Evolutionary conservation across 306 rosid genomes (phyloP), one percentile per base, ranked within the genome.

Genomic region (Gynostemma pentaphyllum): DNA sequence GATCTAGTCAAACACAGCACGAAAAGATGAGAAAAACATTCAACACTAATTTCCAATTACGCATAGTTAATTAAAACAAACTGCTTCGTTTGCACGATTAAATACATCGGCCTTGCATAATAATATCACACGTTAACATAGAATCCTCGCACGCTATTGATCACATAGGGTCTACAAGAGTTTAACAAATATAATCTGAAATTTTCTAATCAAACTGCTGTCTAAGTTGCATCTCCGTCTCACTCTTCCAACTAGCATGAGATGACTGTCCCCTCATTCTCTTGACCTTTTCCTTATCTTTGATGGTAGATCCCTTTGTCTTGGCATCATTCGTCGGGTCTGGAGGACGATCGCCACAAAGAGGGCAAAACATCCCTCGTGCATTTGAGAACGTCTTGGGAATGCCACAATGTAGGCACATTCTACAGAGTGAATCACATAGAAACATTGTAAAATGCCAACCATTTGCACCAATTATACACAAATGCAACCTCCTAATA

Each of bases 171-270:
- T 60, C 22, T 40, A 7, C 22, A 23, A 60, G 66, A 22, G 66
- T 34, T 60, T 12, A 39, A 39, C n/a, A 39, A 22, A 39, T 14
- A 36, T 21, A 5, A 21, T 37, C 8, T 39, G 34, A 41, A 42
- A 39, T 39, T 4, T 18, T 60, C 80, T 82, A 86, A 80, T 92
- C 96, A 70, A 84, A 92, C 30, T 88, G 95, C 71, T 92, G 98
- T 44, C 98, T 71, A 14, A 92, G 87, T 7, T 88, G 95, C 98
- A 92, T 92, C 76, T 92, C 96, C 10, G 96, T 84, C 76, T 92
- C 98, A 48, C 95, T 92, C 74, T 92, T 92, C 99, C 99, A 92
- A 11, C 77, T 39, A n/a, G 82, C 96, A 72, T 92, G 99, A 74
- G 99, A 88, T 45, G 95, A 92, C 71, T 92, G 95, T 49, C 99